A percentile compares a stretch with the other conserved stretches of the same genome.
These are phyloP conservation scores for Gossypium australe DNA, from an alignment of 345 rosid species.

Conservation along the genomic window DNA sequence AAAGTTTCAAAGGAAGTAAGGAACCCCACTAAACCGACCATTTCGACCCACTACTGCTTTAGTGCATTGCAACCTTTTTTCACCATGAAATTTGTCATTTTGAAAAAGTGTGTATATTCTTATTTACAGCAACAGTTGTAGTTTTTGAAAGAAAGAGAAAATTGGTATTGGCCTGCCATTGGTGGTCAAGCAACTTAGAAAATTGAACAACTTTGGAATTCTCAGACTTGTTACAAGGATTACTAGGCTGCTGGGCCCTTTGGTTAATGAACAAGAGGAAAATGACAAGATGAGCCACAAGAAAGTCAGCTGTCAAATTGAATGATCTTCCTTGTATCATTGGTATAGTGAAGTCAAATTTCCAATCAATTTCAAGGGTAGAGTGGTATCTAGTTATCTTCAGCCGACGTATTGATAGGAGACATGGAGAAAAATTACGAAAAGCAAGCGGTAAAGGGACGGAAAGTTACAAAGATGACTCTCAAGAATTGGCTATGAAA, in stretches of 20 bases:
- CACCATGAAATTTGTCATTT: neutral
- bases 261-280: neutral
- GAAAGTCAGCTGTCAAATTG: constrained; percentile 8
- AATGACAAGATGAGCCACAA: neutral
- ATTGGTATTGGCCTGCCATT: neutral
- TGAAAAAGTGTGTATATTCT: neutral
- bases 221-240: neutral
- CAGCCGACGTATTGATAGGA: neutral
- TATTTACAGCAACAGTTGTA: neutral
- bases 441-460: neutral
- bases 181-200: neutral
- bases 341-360: neutral
- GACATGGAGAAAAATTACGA: neutral
- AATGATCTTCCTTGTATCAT: constrained; percentile 5
- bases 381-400: neutral
- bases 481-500: neutral
- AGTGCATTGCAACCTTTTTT: constrained; percentile 7
- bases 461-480: neutral
- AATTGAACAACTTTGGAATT: neutral
- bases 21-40: constrained; percentile 11
- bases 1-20: neutral
- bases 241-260: neutral
- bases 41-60: constrained; percentile 8
- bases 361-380: neutral
- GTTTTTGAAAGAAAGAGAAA: neutral